Percentiles rank a stretch among this genome's conserved stretches.
Conservation (phyloP, 164 flowering plant species). For the grape (Vitis vinifera) region ASM3070453v1 NC_081812.1:23476001-23476500, state of each 20-base stretch:
- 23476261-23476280: slow-evolving; percentile 82
- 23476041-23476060: slow-evolving; percentile 3
- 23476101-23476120: slow-evolving; percentile 89
- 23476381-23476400: slow-evolving; percentile 94
- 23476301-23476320: slow-evolving; percentile 91
- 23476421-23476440: slow-evolving; percentile 88
- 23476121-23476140: slow-evolving; percentile 60
- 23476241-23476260: slow-evolving; percentile 83
- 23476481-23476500: slow-evolving; percentile 81
- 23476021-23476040: not conserved
- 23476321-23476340: slow-evolving; percentile 96
- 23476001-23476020: no score
- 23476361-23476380: slow-evolving; percentile 61
- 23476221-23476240: slow-evolving; percentile 77
- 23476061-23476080: slow-evolving; percentile 74
- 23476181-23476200: slow-evolving; percentile 88
- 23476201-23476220: slow-evolving; percentile 78
- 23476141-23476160: slow-evolving; percentile 72
- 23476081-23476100: slow-evolving; percentile 86
- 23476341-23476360: slow-evolving; percentile 76
- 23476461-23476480: slow-evolving; percentile 82
- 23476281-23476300: slow-evolving; percentile 83
- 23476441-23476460: slow-evolving; percentile 59
- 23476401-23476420: slow-evolving; percentile 79
- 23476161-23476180: slow-evolving; percentile 91